These are phyloP conservation scores for Agroathelia rolfsii DNA, from an alignment of 1,284 basidiomycete genomes.

Conservation along the genomic window DNA sequence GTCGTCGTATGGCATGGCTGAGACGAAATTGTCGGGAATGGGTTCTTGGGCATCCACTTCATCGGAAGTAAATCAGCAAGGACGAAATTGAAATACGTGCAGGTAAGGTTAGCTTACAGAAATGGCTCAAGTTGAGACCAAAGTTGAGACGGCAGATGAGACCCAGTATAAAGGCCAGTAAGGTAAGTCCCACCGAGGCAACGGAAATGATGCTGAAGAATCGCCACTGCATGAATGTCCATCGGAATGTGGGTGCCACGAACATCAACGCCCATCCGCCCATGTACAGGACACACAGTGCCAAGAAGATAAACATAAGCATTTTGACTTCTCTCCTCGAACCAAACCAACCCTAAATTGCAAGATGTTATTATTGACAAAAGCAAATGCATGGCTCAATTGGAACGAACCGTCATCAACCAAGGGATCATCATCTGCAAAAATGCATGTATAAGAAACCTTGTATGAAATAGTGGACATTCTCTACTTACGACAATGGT, in stretches of 20 bases:
- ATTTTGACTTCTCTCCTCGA: constrained; percentile 54
- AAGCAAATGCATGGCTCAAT: background rate
- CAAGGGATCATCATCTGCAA: constrained; percentile 55
- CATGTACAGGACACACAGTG: constrained; percentile 48
- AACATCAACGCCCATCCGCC: constrained; percentile 67
- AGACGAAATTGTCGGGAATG: constrained; percentile 37
- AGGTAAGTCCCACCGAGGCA: constrained; percentile 47
- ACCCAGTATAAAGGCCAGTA: constrained; percentile 48
- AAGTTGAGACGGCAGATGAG: constrained; percentile 63
- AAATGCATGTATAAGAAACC: constrained; percentile 10
- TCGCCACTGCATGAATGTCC: constrained; percentile 63
- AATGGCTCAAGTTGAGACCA: constrained; percentile 57
- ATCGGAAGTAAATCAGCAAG: too few species aligned
- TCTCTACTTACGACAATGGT: constrained; percentile 45
- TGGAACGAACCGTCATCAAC: constrained; percentile 41
- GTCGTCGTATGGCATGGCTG: constrained; percentile 26
- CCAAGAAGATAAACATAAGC: constrained; percentile 53
- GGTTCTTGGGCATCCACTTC: constrained; percentile 49
- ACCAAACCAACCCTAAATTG: constrained; percentile 62
- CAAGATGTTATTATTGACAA: constrained; percentile 11
- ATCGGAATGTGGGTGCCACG: constrained; percentile 57
- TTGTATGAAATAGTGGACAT: constrained; percentile 1
- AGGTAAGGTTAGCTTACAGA: constrained; percentile 36
- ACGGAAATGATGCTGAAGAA: constrained; percentile 62
- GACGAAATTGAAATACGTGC: constrained; percentile 1